Conservation (phyloP, 768 basidiomycete species). For the Serendipita sp. region DNA sequence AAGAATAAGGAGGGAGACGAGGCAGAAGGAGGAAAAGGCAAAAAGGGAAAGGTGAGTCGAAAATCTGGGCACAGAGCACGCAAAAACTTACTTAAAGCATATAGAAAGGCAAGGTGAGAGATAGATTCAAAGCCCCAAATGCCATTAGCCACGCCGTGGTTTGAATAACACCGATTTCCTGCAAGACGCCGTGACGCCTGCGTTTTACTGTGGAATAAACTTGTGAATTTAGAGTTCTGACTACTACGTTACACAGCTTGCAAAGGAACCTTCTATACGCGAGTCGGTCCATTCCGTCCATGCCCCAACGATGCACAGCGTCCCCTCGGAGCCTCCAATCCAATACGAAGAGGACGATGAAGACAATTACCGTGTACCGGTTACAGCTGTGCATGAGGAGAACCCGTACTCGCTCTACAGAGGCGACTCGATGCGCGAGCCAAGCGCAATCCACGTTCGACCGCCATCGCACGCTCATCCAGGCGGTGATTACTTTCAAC, state of each 20-base stretch:
- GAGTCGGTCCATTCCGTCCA: neutral
- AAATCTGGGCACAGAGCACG: neutral
- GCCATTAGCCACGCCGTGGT: neutral
- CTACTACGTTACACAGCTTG: neutral
- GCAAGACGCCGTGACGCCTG: neutral
- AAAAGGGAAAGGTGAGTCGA: slow-evolving; percentile 1
- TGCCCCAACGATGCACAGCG: neutral
- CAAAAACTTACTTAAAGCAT: neutral
- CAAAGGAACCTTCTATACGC: neutral
- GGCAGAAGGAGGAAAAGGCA: neutral
- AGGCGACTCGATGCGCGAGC: neutral
- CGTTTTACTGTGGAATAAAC: no score
- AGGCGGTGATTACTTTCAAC: slow-evolving; percentile 2
- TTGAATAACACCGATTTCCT: neutral
- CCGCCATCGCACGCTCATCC: neutral
- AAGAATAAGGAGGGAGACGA: neutral
- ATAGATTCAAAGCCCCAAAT: neutral
- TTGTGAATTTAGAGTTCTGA: neutral
- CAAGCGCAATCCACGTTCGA: slow-evolving; percentile 3
- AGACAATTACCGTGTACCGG: neutral
- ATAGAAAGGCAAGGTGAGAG: slow-evolving; percentile 5
- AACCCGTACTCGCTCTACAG: neutral
- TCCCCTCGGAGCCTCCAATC: neutral
- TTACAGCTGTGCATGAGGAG: slow-evolving; percentile 4
- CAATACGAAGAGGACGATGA: neutral